Percentiles rank a stretch among this genome's conserved stretches.
Conservation (phyloP, 1,284 basidiomycete genomes). For the Phellopilus nigrolimitatus region DNA sequence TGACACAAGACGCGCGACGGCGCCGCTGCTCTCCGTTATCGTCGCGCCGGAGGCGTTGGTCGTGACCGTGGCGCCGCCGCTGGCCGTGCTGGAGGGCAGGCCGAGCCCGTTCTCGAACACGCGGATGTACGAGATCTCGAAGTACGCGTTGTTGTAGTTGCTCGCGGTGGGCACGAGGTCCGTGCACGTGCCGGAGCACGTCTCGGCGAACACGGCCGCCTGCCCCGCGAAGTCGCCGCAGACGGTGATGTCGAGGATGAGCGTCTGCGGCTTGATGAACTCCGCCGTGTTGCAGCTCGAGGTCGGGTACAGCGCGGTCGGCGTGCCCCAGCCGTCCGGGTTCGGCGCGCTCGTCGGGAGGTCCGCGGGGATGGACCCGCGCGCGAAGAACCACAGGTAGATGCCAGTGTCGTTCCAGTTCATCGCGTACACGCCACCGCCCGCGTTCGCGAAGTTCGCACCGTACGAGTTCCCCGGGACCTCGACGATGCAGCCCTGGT, state of each 20-base stretch:
- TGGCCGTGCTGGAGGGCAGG: background rate
- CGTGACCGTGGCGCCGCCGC: background rate
- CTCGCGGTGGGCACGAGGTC: constrained; percentile 15
- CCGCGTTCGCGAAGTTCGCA: constrained; percentile 32
- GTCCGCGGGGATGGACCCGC: constrained; percentile 16
- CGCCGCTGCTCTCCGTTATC: background rate
- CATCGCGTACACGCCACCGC: constrained; percentile 42
- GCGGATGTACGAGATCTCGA: constrained; percentile 20
- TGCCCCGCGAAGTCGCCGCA: constrained; percentile 23
- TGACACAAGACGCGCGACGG: background rate
- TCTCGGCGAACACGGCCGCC: constrained; percentile 18
- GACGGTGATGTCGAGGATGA: constrained; percentile 22
- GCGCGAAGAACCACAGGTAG: constrained; percentile 39
- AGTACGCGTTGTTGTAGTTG: constrained; percentile 20
- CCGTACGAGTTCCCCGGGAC: constrained; percentile 36
- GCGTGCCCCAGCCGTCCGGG: constrained; percentile 18
- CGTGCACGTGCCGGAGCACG: constrained; percentile 16
- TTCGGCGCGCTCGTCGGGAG: constrained; percentile 15
- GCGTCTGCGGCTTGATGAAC: constrained; percentile 19
- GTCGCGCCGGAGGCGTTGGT: background rate
- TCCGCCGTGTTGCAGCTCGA: constrained; percentile 11
- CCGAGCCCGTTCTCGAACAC: constrained; percentile 2
- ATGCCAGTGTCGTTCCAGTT: constrained; percentile 39
- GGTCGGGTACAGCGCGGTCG: constrained; percentile 16
- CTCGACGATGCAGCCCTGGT: constrained; percentile 40